phyloP scores from a whole-genome alignment of 306 rosid genomes.

The Quercus berberidifolia region DNA sequence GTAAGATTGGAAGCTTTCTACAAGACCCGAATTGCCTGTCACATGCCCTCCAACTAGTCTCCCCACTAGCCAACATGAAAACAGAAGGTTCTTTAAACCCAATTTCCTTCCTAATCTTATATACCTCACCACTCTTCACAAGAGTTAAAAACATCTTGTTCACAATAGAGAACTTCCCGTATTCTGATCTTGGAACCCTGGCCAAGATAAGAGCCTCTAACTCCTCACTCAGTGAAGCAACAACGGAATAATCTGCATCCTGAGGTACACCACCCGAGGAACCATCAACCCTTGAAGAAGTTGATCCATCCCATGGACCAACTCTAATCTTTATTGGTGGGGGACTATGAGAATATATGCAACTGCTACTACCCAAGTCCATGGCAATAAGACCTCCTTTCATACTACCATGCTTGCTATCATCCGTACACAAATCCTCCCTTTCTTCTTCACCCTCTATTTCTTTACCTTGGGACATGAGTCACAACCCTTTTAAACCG shows the following conservation, averaged over 20 bases:
- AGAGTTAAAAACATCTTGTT: conserved; percentile 54
- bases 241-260: conserved; percentile 78
- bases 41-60: conserved; percentile 66
- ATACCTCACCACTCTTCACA: conserved; percentile 55
- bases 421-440: conserved; percentile 1
- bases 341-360: conserved; percentile 13
- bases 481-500: conserved; percentile 14
- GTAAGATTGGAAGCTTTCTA: conserved; percentile 54
- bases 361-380: conserved; percentile 10
- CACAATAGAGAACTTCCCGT: conserved; percentile 49
- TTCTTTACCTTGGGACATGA: conserved; percentile 19
- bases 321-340: conserved; percentile 15
- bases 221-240: conserved; percentile 62
- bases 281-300: conserved; percentile 17
- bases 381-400: conserved; percentile 21
- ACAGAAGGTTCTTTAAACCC: conserved; percentile 65
- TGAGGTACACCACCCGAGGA: conserved; percentile 51
- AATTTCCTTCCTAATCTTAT: conserved; percentile 51
- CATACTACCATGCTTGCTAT: conserved; percentile 4
- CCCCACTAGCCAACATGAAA: conserved; percentile 67
- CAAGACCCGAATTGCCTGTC: conserved; percentile 49
- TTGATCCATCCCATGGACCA: not conserved
- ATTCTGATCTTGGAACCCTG: conserved; percentile 64
- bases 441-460: conserved; percentile 14
- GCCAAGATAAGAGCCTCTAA: conserved; percentile 66